phyloP scores from a whole-genome alignment of 768 basidiomycete genomes.

The Xerocomellus dryophilus region DNA sequence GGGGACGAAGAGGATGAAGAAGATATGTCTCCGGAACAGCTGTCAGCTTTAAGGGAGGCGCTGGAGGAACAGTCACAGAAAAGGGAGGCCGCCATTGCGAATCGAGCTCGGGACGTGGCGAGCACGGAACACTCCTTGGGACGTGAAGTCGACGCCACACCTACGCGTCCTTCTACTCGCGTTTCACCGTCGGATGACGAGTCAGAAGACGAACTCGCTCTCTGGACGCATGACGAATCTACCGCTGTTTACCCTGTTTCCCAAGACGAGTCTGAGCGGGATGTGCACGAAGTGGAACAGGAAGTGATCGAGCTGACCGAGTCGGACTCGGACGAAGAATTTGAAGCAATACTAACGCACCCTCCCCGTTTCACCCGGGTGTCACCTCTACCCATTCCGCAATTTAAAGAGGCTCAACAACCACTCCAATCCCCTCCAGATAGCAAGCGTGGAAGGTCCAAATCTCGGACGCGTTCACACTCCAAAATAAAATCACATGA shows the following conservation, averaged over 20 bases:
- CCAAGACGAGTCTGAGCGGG: slow-evolving; percentile 18
- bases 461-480: slow-evolving; percentile 6
- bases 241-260: slow-evolving; percentile 35
- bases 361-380: slow-evolving; percentile 16
- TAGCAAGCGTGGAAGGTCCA: slow-evolving; percentile 14
- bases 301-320: slow-evolving; percentile 27
- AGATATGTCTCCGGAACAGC: slow-evolving; percentile 22
- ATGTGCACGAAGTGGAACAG: slow-evolving; percentile 11
- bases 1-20: slow-evolving; percentile 29
- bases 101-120: slow-evolving; percentile 4
- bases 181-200: slow-evolving; percentile 24
- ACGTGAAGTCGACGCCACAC: slow-evolving; percentile 15
- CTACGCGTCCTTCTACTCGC: slow-evolving; percentile 11
- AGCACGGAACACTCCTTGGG: slow-evolving; percentile 1
- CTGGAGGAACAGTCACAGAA: slow-evolving; percentile 12
- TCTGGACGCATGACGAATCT: slow-evolving; percentile 43
- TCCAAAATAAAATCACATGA: slow-evolving; percentile 1
- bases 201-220: slow-evolving; percentile 50
- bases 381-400: slow-evolving; percentile 6
- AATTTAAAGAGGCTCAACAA: slow-evolving; percentile 2
- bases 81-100: slow-evolving; percentile 7
- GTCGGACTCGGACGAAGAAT: slow-evolving; percentile 30
- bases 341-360: slow-evolving; percentile 24
- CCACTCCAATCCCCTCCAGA: slow-evolving; percentile 14
- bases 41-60: slow-evolving; percentile 14